Evolutionary conservation across 2,329 filamentous ascomycete species (phyloP).

Genomic region (Trichophyton rubrum): DNA sequence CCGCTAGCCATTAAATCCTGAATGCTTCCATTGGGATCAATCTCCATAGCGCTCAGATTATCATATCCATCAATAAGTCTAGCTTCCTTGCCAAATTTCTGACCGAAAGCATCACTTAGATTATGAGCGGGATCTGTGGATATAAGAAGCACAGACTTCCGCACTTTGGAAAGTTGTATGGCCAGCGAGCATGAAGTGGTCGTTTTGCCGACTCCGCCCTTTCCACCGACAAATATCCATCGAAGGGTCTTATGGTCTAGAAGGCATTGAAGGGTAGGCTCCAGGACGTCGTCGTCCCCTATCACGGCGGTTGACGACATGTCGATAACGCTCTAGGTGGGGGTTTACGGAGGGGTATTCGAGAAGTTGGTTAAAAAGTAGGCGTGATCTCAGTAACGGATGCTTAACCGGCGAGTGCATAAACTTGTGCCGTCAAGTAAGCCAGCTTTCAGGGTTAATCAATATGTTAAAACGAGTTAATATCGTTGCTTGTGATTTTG

Average conservation of each 20-base stretch:
- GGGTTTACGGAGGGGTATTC: neutral
- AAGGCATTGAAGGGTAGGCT: conserved; percentile 86
- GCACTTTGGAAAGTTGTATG: conserved; percentile 89
- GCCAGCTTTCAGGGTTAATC: neutral
- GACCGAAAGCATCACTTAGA: conserved; percentile 90
- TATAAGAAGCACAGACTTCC: conserved; percentile 92
- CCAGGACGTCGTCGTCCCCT: conserved; percentile 70
- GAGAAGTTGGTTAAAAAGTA: neutral
- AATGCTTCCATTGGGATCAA: conserved; percentile 95
- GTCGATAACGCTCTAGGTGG: conserved; percentile 3
- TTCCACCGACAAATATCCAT: conserved; percentile 98
- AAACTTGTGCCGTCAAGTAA: neutral
- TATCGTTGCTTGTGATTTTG: neutral
- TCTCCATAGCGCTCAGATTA: conserved; percentile 97
- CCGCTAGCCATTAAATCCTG: conserved; percentile 78
- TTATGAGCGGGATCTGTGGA: conserved; percentile 98
- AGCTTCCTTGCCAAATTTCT: conserved; percentile 99
- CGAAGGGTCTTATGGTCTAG: conserved; percentile 89
- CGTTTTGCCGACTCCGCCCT: conserved; percentile 96
- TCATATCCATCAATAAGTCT: conserved; percentile 81
- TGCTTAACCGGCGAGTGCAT: neutral
- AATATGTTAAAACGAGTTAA: neutral
- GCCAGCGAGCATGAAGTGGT: conserved; percentile 98
- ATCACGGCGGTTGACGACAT: conserved; percentile 34
- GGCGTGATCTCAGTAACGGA: neutral